Evolutionary conservation across 176 grass and related monocot species (phyloP), one percentile per base, ranked within the genome.

Genomic region (Dendrocalamus sinicus): DNA sequence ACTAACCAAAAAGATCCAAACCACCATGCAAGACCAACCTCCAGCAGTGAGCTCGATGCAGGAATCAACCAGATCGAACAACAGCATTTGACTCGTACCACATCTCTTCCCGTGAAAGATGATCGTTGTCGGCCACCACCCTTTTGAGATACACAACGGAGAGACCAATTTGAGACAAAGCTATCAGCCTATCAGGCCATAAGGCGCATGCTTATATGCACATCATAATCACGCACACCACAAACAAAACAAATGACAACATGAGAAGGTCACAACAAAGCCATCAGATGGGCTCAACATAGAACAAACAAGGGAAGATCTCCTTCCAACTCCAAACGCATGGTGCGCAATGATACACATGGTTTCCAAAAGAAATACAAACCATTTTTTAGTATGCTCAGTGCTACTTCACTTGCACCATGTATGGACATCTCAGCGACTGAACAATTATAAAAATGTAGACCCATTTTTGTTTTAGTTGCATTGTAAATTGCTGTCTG

Each of bases 401-500:
- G 68, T 81, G 84, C 67, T 41, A 68, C 46, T 57, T 17, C 50
- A 48, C 43, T 60, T 39, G 39, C 59, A 65, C 37, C 47, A 6
- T 10, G 14, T 37, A n/a, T 53, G 16, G 32, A 43, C 28, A 78
- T 77, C 53, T 51, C 54, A 55, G 12, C 24, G 17, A 32, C 24
- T 6, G 0, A 22, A 24, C 19, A 16, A 1, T 13, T 8, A 52
- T 75, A 16, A 75, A 69, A 28, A 55, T 26, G 63, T 50, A 72
- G 10, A 54, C 14, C 35, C 6, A 32, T 47, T 77, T 55, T 43
- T 32, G 63, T 52, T 78, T 44, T 71, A 63, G n/a, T 13, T 8
- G 32, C 8, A 68, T 59, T 77, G 44, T 75, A 55, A 70, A 57
- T 28, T 40, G 59, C 30, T 77, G 47, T 44, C 67, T 72, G 80